Percentiles rank a stretch among this genome's conserved stretches.
Evolutionary conservation across 2,329 filamentous ascomycete species (phyloP).

Genomic region (Corinectria fuckeliana): DNA sequence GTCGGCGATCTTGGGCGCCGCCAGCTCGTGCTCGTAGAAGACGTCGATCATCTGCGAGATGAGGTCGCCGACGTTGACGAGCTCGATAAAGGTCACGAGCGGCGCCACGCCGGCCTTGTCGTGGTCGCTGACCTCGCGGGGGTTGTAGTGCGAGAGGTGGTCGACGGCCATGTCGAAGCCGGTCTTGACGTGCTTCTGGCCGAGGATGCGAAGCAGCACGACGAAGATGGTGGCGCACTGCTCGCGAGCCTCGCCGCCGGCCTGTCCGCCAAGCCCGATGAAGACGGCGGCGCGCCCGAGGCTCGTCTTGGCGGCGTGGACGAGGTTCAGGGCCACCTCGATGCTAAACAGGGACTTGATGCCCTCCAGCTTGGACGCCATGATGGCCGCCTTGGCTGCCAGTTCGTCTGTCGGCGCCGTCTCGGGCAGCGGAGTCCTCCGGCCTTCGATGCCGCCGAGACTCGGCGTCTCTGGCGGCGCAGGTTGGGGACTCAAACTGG

Average conservation of each 20-base stretch:
- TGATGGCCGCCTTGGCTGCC: slow-evolving; percentile 95
- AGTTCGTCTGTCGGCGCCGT: slow-evolving; percentile 89
- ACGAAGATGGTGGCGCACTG: slow-evolving; percentile 93
- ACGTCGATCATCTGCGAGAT: slow-evolving; percentile 99
- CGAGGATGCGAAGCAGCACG: slow-evolving; percentile 80
- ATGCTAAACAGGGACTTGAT: slow-evolving; percentile 97
- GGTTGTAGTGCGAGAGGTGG: slow-evolving; percentile 90
- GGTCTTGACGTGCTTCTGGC: slow-evolving; percentile 84
- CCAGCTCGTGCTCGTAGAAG: slow-evolving; percentile 95
- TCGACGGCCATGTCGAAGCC: slow-evolving; percentile 93
- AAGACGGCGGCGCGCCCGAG: slow-evolving; percentile 87
- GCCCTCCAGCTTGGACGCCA: slow-evolving; percentile 92
- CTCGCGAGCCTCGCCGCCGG: slow-evolving; percentile 81
- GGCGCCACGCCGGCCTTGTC: slow-evolving; percentile 80
- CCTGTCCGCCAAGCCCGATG: slow-evolving; percentile 78
- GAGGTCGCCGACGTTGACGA: slow-evolving; percentile 96
- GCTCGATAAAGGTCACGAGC: slow-evolving; percentile 92
- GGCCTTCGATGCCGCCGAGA: slow-evolving; percentile 45
- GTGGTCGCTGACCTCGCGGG: slow-evolving; percentile 78
- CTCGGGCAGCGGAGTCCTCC: slow-evolving; percentile 52
- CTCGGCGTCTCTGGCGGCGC: slow-evolving; percentile 60
- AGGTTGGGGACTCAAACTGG: slow-evolving; percentile 43
- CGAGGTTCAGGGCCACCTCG: slow-evolving; percentile 88
- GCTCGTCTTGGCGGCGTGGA: slow-evolving; percentile 86
- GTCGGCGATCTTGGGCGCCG: slow-evolving; percentile 81